A percentile compares a stretch with the other conserved stretches of the same genome.
Conservation (phyloP, 257 asterid species). For the Fraxinus americana region DNA sequence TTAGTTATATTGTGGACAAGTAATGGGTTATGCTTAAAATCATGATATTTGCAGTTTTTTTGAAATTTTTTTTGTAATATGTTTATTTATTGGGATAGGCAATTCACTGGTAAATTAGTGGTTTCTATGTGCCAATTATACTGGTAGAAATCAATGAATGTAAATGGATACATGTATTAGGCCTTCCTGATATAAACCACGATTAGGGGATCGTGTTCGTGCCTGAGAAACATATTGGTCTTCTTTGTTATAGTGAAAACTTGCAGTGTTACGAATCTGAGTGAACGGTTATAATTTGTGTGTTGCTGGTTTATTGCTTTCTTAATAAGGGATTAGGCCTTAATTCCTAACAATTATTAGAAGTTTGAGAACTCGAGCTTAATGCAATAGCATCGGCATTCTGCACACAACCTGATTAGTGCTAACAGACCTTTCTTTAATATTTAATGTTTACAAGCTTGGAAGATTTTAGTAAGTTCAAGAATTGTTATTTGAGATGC, state of each 20-base stretch:
- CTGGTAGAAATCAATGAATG: not conserved
- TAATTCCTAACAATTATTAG: too few species aligned
- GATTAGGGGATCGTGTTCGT: not conserved
- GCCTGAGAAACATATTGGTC: not conserved
- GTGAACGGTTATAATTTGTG: not conserved
- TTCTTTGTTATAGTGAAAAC: not conserved
- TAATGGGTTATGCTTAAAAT: too few species aligned
- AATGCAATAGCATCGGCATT: too few species aligned
- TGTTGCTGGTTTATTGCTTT: not conserved
- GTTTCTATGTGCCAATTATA: not conserved
- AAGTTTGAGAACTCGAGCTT: too few species aligned
- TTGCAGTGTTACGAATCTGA: not conserved
- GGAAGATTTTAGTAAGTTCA: not conserved
- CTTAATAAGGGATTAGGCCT: not conserved
- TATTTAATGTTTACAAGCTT: not conserved
- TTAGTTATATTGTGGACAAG: too few species aligned
- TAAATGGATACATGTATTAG: not conserved
- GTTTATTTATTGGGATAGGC: too few species aligned
- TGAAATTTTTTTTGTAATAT: too few species aligned
- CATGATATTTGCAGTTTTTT: too few species aligned
- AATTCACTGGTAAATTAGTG: not conserved
- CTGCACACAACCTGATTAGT: not conserved
- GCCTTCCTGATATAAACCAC: not conserved
- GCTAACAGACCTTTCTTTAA: not conserved
- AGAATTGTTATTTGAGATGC: not conserved